Conservation (phyloP, 164 flowering plant species). For the Umbilicus rupestris region DNA sequence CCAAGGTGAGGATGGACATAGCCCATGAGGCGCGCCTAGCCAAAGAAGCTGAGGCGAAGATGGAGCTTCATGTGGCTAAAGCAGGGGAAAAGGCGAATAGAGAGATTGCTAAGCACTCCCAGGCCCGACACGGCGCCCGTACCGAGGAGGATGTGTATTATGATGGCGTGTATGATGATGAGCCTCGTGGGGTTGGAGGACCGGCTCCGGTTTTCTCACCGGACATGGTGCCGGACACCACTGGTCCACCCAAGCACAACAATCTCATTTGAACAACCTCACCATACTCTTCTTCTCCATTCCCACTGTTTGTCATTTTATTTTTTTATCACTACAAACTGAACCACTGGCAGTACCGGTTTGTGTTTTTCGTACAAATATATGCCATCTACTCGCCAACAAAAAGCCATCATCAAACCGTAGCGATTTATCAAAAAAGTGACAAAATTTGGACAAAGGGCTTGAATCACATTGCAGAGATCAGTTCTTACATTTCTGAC, state of each 20-base stretch:
- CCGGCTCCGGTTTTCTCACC: background rate
- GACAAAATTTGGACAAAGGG: too few species aligned
- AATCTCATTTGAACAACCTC: background rate
- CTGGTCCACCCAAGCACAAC: background rate
- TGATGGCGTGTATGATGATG: constrained; percentile 1
- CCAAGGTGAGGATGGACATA: constrained; percentile 40
- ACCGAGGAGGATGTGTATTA: background rate
- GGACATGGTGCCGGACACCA: background rate
- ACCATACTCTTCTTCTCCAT: too few species aligned
- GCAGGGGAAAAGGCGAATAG: constrained; percentile 23
- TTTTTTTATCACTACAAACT: too few species aligned
- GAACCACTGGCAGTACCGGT: too few species aligned
- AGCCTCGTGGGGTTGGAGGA: background rate
- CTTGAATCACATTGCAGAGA: too few species aligned
- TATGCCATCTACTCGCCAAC: too few species aligned
- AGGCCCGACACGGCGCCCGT: background rate
- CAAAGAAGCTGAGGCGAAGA: constrained; percentile 48
- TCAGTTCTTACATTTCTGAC: background rate
- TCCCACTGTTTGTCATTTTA: too few species aligned
- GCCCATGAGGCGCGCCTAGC: constrained; percentile 60
- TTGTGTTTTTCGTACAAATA: too few species aligned
- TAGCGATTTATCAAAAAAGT: too few species aligned
- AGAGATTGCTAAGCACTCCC: constrained; percentile 24
- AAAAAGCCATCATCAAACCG: too few species aligned
- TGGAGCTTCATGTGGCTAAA: constrained; percentile 45